Conservation (phyloP, 495 filamentous ascomycete genomes). For the Tuber microsphaerosporum region DNA sequence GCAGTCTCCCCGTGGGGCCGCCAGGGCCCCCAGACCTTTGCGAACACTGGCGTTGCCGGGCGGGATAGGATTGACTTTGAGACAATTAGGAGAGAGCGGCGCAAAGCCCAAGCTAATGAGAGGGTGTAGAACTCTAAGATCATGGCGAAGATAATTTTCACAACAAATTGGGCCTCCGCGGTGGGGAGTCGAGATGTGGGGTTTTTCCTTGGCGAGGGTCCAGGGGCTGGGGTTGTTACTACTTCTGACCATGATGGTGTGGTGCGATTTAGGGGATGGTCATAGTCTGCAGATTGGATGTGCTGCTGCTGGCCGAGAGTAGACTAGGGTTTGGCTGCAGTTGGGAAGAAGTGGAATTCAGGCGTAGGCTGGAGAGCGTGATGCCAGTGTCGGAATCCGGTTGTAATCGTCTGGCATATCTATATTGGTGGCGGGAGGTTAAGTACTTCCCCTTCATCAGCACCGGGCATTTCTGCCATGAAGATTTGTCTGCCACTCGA, state of each 20-base stretch:
- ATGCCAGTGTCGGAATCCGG: constrained; percentile 34
- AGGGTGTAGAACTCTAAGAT: constrained; percentile 91
- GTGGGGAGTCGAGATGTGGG: constrained; percentile 54
- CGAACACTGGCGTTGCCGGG: constrained; percentile 91
- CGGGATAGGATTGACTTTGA: constrained; percentile 86
- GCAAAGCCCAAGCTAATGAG: constrained; percentile 93
- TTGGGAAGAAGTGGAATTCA: constrained; percentile 8
- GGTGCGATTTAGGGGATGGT: constrained; percentile 19
- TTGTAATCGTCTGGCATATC: constrained; percentile 72
- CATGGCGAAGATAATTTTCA: constrained; percentile 87
- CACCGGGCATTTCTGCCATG: neutral
- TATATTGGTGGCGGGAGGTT: constrained; percentile 52
- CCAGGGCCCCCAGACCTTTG: too few relatives aligned
- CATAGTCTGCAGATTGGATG: constrained; percentile 4
- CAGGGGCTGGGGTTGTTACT: constrained; percentile 27
- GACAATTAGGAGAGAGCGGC: constrained; percentile 79
- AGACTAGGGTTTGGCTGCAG: neutral
- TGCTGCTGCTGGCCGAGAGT: neutral
- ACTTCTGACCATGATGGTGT: constrained; percentile 6
- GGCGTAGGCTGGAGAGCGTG: constrained; percentile 32
- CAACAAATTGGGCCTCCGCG: constrained; percentile 74
- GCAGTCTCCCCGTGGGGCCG: too few relatives aligned
- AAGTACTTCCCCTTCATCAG: constrained; percentile 13
- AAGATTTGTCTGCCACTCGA: constrained; percentile 31
- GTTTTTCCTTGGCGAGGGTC: constrained; percentile 26